Evolutionary conservation across 805 yeast genomes (phyloP).

Genomic region (Wickerhamomyces alni): DNA sequence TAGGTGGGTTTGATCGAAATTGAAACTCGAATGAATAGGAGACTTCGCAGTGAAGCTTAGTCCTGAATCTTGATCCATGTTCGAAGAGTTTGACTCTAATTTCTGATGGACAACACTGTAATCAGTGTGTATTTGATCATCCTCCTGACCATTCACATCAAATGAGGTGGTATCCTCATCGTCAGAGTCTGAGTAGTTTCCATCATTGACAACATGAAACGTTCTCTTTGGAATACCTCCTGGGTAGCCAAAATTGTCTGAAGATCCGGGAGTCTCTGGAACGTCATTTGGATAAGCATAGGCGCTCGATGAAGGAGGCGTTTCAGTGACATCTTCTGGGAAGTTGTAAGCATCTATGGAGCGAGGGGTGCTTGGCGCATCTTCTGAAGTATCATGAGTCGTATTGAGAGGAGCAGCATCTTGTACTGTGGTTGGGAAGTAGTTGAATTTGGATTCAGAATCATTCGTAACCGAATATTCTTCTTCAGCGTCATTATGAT

Average conservation of each 20-base stretch:
- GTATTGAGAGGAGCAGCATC: no score
- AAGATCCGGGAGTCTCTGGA: no score
- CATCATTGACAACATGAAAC: slow-evolving; percentile 25
- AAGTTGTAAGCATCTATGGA: no score
- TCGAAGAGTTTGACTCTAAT: not conserved
- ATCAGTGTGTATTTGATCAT: slow-evolving; percentile 7
- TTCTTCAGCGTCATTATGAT: no score
- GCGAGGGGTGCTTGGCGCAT: no score
- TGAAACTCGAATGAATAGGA: slow-evolving; percentile 25
- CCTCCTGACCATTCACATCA: slow-evolving; percentile 2
- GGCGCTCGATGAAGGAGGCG: no score
- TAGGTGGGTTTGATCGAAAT: slow-evolving; percentile 12
- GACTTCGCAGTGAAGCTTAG: slow-evolving; percentile 30
- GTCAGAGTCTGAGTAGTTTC: slow-evolving; percentile 15
- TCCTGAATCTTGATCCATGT: slow-evolving; percentile 17
- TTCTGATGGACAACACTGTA: slow-evolving; percentile 15
- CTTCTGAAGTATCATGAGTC: no score
- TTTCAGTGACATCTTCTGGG: slow-evolving; percentile 2
- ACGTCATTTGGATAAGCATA: no score
- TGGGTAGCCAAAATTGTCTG: slow-evolving; percentile 1
- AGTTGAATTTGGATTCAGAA: no score
- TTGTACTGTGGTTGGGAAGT: no score
- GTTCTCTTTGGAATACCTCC: slow-evolving; percentile 1
- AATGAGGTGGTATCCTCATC: slow-evolving; percentile 10
- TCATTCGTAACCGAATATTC: no score